phyloP scores from a whole-genome alignment of 1,284 basidiomycete genomes.

The Anthracocystis setariae region DNA sequence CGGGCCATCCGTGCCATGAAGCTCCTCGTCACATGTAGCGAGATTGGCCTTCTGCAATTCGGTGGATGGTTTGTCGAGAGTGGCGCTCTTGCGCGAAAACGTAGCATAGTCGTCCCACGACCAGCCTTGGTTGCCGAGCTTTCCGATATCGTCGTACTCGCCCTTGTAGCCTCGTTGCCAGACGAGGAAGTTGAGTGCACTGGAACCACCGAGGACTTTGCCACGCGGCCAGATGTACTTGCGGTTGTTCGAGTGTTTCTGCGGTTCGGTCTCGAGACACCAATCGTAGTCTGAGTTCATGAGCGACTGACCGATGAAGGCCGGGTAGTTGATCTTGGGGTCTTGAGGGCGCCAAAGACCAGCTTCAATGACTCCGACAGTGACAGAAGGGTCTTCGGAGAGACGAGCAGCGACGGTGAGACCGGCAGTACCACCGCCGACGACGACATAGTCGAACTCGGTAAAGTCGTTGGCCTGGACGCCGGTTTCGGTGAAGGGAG shows the following conservation, averaged over 20 bases:
- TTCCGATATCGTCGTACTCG: conserved; percentile 55
- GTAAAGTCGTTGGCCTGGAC: conserved; percentile 40
- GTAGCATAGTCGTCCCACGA: conserved; percentile 49
- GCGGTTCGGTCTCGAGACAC: conserved; percentile 44
- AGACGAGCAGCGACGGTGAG: conserved; percentile 51
- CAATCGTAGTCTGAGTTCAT: conserved; percentile 58
- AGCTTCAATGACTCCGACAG: conserved; percentile 57
- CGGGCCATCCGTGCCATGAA: conserved; percentile 47
- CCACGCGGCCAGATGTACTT: conserved; percentile 54
- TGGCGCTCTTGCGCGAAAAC: conserved; percentile 39
- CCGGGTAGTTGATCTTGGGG: conserved; percentile 52
- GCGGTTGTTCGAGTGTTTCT: conserved; percentile 46
- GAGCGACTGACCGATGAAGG: conserved; percentile 49
- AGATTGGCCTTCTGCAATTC: conserved; percentile 51
- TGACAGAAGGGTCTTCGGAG: conserved; percentile 47
- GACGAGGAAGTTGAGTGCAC: conserved; percentile 69
- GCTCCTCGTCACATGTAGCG: conserved; percentile 39
- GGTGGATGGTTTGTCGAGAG: conserved; percentile 28
- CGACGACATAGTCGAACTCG: conserved; percentile 56
- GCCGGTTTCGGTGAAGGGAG: conserved; percentile 43
- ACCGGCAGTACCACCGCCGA: conserved; percentile 57
- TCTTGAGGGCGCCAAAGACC: conserved; percentile 54
- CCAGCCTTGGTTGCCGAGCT: conserved; percentile 54
- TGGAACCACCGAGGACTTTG: conserved; percentile 49
- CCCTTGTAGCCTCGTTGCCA: conserved; percentile 54